Evolutionary conservation across 495 filamentous ascomycete genomes (phyloP), one percentile per base, ranked within the genome.

Genomic region (Xylaria intraflava): DNA sequence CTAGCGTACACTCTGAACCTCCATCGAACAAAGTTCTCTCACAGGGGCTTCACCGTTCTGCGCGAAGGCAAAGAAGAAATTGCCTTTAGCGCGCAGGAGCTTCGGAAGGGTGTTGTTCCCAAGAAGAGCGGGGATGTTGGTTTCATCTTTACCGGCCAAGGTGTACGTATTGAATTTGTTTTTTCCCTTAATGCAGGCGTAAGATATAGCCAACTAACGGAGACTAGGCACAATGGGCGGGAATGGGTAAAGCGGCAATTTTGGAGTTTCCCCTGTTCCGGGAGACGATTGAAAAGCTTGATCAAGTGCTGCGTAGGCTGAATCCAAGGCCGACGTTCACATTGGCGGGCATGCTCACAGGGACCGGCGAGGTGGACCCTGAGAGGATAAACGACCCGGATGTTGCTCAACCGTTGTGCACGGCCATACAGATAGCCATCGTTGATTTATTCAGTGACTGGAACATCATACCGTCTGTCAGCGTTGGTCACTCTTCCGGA

Each of bases 401-500:
- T 53, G 49, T 70, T 33, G 69, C 69, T 20, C 74, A 76, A 24
- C 64, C 75, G 4, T 68, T 58, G n/a, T 85, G 52, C 53, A 75
- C 73, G 3, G 72, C 71, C 6, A 50, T 81, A 1, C 76, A 81
- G 56, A 69, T 81, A 10, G 72, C 74, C 1, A 50, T 86, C 4
- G 78, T 81, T 0, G 66, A 79, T 3, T 59, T 86, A 1, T 59
- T 85, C 3, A 48, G 55, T 1, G 60, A 65, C 7, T 81, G 77
- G 77, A 69, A 68, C 6, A 72, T 86, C 26, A 55, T 24, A 0
- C 77, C 79, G 0, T 49, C 55, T 1, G 71, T 72, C 7, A 78
- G 79, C 0, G 69, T 80, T 1, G 80, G 83, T 12, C 82, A 86
- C 54, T 84, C 80, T 2, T 80, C 75, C 46, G 83, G 83, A 16